Evolutionary conservation across 192 early-diverging fungal species (phyloP).

Genomic region (Coemansia aciculifera): DNA sequence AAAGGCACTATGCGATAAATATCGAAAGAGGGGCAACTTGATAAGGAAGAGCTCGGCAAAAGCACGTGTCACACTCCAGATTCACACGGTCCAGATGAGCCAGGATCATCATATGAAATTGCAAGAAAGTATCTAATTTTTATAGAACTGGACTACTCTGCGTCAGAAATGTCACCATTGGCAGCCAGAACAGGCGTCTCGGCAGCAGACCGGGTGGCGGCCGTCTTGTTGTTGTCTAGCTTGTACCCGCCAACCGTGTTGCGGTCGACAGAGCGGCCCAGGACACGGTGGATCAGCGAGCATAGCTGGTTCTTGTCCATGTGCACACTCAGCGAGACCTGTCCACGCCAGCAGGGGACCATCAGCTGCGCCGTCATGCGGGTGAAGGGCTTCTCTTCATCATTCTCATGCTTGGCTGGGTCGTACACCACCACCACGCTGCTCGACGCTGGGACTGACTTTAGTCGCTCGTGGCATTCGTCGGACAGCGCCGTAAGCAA

Average conservation of each 20-base stretch:
- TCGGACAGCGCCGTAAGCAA: conserved; percentile 54
- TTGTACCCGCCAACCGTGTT: conserved; percentile 22
- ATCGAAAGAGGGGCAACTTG: not conserved
- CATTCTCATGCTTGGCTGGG: conserved; percentile 23
- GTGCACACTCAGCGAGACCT: conserved; percentile 70
- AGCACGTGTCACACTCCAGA: not conserved
- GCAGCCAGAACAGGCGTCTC: not conserved
- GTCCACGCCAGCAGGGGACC: conserved; percentile 74
- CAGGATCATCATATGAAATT: not conserved
- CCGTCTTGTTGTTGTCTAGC: conserved; percentile 44
- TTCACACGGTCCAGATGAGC: not conserved
- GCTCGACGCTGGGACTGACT: conserved; percentile 50
- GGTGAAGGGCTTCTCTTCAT: conserved; percentile 38
- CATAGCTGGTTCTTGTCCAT: conserved; percentile 73
- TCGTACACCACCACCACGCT: conserved; percentile 63
- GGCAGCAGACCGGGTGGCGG: not conserved
- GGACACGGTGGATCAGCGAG: conserved; percentile 57
- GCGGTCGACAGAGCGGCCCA: conserved; percentile 39
- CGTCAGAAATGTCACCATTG: not conserved
- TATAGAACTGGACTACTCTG: not conserved
- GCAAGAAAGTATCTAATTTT: no score
- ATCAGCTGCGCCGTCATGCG: conserved; percentile 53
- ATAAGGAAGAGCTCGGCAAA: not conserved
- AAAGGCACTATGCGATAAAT: not conserved
- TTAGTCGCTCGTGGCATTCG: conserved; percentile 42